phyloP scores from a whole-genome alignment of 371 early-diverging fungal species.

The Apophysomyces trapeziformis region DNA sequence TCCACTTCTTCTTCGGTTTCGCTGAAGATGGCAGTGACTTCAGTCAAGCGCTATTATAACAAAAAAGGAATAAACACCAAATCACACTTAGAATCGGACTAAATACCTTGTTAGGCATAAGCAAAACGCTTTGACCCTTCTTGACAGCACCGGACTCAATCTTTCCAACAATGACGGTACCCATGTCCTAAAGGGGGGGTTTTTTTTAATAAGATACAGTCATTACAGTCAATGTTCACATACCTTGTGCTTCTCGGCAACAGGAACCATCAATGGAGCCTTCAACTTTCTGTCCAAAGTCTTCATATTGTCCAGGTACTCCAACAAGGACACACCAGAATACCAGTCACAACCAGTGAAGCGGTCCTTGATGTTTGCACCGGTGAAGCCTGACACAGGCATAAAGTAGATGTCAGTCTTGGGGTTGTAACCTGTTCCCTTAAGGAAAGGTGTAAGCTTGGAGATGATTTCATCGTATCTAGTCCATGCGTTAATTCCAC shows the following conservation, averaged over 20 bases:
- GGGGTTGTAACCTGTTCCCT: conserved; percentile 89
- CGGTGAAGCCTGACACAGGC: conserved; percentile 96
- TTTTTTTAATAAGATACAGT: conserved; percentile 7
- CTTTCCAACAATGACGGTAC: conserved; percentile 94
- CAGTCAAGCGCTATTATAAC: conserved; percentile 46
- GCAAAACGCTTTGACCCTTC: conserved; percentile 79
- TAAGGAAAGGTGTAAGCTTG: conserved; percentile 91
- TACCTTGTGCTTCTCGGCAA: conserved; percentile 91
- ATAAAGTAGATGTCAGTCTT: conserved; percentile 87
- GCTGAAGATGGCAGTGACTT: conserved; percentile 81
- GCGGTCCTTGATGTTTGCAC: conserved; percentile 94
- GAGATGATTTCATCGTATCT: conserved; percentile 87
- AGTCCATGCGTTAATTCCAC: neutral
- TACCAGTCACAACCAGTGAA: conserved; percentile 71
- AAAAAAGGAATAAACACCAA: neutral
- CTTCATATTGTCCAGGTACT: conserved; percentile 82
- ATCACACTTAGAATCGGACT: neutral
- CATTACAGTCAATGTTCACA: neutral
- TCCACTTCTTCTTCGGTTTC: conserved; percentile 85
- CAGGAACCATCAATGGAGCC: conserved; percentile 92
- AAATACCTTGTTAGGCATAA: conserved; percentile 93
- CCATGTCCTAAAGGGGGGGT: conserved; percentile 78
- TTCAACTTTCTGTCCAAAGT: conserved; percentile 82
- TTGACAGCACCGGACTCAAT: conserved; percentile 91
- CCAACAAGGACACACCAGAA: conserved; percentile 91